Conservation (phyloP, 495 filamentous ascomycete genomes). For the Rhizodiscina lignyota region DNA sequence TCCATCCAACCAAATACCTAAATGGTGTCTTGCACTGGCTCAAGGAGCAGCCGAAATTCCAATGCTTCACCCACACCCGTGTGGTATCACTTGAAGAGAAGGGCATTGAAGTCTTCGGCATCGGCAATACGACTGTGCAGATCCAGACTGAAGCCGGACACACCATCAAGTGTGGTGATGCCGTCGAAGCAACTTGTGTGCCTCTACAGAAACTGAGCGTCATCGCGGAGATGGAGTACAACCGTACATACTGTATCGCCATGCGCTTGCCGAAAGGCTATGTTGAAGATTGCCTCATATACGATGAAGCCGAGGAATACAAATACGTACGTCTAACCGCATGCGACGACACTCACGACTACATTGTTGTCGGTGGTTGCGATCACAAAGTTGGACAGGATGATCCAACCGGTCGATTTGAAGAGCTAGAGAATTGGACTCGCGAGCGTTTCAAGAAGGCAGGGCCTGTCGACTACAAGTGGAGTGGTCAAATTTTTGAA, state of each 20-base stretch:
- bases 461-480: slow-evolving; percentile 36
- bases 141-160: slow-evolving; percentile 29
- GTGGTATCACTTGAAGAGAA: slow-evolving; percentile 31
- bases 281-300: slow-evolving; percentile 36
- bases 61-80: slow-evolving; percentile 34
- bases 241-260: slow-evolving; percentile 40
- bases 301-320: slow-evolving; percentile 36
- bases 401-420: too few species aligned
- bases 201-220: slow-evolving; percentile 38
- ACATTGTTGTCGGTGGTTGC: slow-evolving; percentile 38
- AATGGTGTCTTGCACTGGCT: slow-evolving; percentile 33
- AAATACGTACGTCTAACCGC: slow-evolving; percentile 35
- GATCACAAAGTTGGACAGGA: too few species aligned
- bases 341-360: slow-evolving; percentile 34
- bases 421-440: too few species aligned
- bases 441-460: too few species aligned
- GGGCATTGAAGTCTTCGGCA: slow-evolving; percentile 17
- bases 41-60: slow-evolving; percentile 30
- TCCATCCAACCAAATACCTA: slow-evolving; percentile 40
- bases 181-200: slow-evolving; percentile 37
- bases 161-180: slow-evolving; percentile 28
- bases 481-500: slow-evolving; percentile 42
- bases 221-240: slow-evolving; percentile 31
- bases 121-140: slow-evolving; percentile 9
- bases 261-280: slow-evolving; percentile 32